Percentiles rank a stretch among this genome's conserved stretches.
phyloP scores from a whole-genome alignment of 2,329 filamentous ascomycete genomes.

The Pseudocercospora eumusae region DNA sequence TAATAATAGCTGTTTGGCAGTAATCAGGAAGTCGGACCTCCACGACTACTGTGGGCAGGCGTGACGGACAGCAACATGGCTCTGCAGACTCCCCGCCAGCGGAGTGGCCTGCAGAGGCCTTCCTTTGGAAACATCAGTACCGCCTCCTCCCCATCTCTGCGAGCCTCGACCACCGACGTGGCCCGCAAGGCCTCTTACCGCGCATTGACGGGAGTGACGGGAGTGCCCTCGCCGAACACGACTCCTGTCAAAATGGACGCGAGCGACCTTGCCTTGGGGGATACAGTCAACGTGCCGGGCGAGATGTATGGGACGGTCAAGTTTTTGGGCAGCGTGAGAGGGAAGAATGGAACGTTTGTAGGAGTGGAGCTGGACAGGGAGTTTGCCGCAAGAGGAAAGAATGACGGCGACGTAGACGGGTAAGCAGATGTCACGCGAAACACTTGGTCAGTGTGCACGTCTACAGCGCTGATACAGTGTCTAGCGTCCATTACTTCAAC shows the following conservation, averaged over 20 bases:
- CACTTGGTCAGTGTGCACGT: background rate
- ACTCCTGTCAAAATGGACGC: slow-evolving; percentile 47
- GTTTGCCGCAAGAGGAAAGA: slow-evolving; percentile 84
- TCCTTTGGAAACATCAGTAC: slow-evolving; percentile 43
- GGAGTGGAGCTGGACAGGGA: slow-evolving; percentile 85
- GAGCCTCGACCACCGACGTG: slow-evolving; percentile 49
- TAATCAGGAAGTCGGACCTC: background rate
- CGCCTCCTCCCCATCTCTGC: slow-evolving; percentile 48
- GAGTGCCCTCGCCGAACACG: slow-evolving; percentile 50
- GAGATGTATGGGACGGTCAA: slow-evolving; percentile 88
- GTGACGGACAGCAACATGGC: slow-evolving; percentile 37
- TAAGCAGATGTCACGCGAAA: slow-evolving; percentile 43
- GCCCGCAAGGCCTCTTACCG: slow-evolving; percentile 72
- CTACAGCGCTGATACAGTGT: slow-evolving; percentile 11
- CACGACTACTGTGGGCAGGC: background rate
- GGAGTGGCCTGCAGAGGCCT: slow-evolving; percentile 41
- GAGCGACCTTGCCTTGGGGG: slow-evolving; percentile 69
- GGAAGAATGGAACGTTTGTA: slow-evolving; percentile 88
- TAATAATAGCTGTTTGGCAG: too few species aligned
- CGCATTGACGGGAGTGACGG: slow-evolving; percentile 66
- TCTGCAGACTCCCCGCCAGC: slow-evolving; percentile 47
- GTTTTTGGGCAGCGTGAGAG: slow-evolving; percentile 82
- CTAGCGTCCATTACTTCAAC: slow-evolving; percentile 66
- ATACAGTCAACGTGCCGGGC: slow-evolving; percentile 86
- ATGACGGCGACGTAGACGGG: slow-evolving; percentile 95